Evolutionary conservation across 352 stramenopile genomes (phyloP).

Genomic region (Pythium aristosporum): DNA sequence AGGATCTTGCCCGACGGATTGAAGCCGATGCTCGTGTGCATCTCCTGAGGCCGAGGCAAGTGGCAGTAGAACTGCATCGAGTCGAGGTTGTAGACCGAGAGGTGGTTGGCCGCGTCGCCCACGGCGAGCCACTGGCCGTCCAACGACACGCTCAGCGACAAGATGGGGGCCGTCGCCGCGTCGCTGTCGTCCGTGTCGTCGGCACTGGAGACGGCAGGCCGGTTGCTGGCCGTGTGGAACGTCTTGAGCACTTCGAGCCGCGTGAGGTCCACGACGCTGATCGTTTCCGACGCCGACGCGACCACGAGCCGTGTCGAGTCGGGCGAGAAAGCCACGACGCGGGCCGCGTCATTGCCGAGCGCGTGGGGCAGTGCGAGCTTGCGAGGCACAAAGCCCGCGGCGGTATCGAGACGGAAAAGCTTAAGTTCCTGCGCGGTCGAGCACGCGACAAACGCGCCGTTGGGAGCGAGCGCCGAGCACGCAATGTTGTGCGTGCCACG

Average conservation of each 20-base stretch:
- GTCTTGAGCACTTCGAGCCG: constrained; percentile 78
- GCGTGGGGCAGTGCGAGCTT: constrained; percentile 50
- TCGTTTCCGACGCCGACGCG: constrained; percentile 57
- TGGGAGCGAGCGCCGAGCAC: constrained; percentile 80
- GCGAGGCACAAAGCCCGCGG: constrained; percentile 44
- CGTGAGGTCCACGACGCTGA: constrained; percentile 71
- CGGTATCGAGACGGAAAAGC: constrained; percentile 77
- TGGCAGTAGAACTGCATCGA: constrained; percentile 84
- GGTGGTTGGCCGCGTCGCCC: constrained; percentile 63
- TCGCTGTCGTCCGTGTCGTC: constrained; percentile 16
- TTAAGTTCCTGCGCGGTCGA: constrained; percentile 86
- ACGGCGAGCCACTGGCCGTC: constrained; percentile 82
- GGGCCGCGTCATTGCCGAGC: constrained; percentile 44
- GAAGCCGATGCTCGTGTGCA: constrained; percentile 80
- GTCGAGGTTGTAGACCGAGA: constrained; percentile 84
- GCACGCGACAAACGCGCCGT: constrained; percentile 85
- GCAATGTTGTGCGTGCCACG: constrained; percentile 74
- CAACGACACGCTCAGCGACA: constrained; percentile 72
- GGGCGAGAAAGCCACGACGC: constrained; percentile 72
- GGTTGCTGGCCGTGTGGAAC: constrained; percentile 43
- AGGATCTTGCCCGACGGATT: constrained; percentile 73
- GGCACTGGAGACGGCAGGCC: not conserved
- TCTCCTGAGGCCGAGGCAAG: constrained; percentile 58
- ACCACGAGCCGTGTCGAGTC: constrained; percentile 78
- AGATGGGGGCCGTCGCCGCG: constrained; percentile 31